Evolutionary conservation across 176 grass and related monocot species (phyloP).

Genomic region (Cenchrus purpureus): DNA sequence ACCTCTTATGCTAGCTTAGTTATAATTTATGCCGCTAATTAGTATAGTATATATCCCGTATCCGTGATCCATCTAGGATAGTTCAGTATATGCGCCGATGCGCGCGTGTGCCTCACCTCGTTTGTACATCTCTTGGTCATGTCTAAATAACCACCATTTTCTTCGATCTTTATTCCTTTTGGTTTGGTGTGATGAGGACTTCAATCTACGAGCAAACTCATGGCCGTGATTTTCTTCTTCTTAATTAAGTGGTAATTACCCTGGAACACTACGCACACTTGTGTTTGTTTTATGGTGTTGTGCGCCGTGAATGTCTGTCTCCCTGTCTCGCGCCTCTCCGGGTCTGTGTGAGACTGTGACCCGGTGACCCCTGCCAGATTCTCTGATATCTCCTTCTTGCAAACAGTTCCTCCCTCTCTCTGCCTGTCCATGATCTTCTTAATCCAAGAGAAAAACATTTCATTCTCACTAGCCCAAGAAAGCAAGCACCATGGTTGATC

Average conservation of each 20-base stretch:
- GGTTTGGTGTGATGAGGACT: background rate
- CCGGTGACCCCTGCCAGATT: slow-evolving; percentile 7
- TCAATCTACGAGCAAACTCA: background rate
- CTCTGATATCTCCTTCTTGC: background rate
- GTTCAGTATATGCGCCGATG: too few relatives aligned
- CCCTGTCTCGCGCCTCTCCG: slow-evolving; percentile 14
- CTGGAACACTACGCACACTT: background rate
- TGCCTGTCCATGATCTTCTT: background rate
- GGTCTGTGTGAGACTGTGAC: background rate
- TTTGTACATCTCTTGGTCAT: background rate
- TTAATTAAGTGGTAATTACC: background rate
- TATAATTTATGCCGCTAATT: too few relatives aligned
- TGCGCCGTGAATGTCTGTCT: slow-evolving; percentile 21
- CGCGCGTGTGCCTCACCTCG: background rate
- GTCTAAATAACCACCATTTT: too few relatives aligned
- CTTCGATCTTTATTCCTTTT: background rate
- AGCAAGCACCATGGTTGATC: background rate
- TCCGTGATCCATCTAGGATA: too few relatives aligned
- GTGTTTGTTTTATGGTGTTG: background rate
- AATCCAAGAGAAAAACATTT: background rate
- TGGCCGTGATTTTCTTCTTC: background rate
- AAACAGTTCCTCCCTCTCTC: background rate
- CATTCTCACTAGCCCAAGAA: background rate
- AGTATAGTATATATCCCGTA: too few relatives aligned
- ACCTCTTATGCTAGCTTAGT: too few relatives aligned